A percentile compares a stretch with the other conserved stretches of the same genome.
These are phyloP conservation scores for Scedosporium aurantiacum DNA, from an alignment of 2,329 filamentous ascomycete species.

Conservation along the genomic window DNA sequence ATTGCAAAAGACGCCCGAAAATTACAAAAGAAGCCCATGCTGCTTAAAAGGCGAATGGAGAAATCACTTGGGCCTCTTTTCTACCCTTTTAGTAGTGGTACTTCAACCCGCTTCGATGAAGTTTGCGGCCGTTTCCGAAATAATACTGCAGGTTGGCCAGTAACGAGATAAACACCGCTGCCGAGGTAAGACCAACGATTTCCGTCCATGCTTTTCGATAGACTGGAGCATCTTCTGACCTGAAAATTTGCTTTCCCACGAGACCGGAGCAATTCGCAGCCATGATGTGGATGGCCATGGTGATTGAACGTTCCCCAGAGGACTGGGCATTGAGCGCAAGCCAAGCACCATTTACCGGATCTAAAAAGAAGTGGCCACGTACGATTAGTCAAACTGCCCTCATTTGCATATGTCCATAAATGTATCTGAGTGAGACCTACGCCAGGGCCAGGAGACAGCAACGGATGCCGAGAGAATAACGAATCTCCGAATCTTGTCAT, in stretches of 20 bases:
- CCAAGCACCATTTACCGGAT: conserved; percentile 20
- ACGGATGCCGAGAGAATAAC: conserved; percentile 17
- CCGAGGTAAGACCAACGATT: conserved; percentile 15
- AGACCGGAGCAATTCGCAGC: conserved; percentile 19
- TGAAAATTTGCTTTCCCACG: conserved; percentile 20
- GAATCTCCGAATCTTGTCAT: conserved; percentile 16
- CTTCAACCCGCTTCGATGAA: background rate
- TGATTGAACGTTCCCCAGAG: conserved; percentile 20
- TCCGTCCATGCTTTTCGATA: conserved; percentile 18
- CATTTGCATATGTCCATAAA: background rate
- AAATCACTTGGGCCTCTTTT: too few species aligned
- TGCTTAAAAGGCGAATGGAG: too few species aligned
- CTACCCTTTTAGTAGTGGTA: background rate
- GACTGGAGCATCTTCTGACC: conserved; percentile 16
- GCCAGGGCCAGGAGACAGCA: conserved; percentile 18
- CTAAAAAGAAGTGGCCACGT: background rate
- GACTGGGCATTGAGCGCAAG: conserved; percentile 17
- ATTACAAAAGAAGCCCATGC: too few species aligned
- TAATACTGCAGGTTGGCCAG: conserved; percentile 16
- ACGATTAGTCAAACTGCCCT: background rate
- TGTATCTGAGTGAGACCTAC: conserved; percentile 14
- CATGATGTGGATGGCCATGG: conserved; percentile 23
- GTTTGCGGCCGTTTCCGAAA: conserved; percentile 3
- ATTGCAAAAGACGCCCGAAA: too few species aligned
- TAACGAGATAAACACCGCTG: conserved; percentile 13